Conservation (phyloP, 768 basidiomycete species). For the Leccinum subgranulosum region DNA sequence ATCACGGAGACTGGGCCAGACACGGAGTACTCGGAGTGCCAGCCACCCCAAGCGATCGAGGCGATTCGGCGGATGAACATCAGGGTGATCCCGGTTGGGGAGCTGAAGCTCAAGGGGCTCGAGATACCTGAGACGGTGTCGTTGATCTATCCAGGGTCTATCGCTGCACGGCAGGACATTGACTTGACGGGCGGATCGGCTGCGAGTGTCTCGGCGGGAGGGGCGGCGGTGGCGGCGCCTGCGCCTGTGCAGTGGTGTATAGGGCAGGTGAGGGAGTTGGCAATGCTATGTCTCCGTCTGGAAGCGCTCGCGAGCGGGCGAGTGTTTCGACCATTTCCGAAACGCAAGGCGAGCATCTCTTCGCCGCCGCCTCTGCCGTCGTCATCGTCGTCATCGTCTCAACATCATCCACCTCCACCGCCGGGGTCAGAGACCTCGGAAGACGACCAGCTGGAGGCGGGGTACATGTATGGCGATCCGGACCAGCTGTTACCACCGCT, state of each 20-base stretch:
- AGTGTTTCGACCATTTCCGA: slow-evolving; percentile 48
- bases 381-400: neutral
- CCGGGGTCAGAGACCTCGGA: slow-evolving; percentile 13
- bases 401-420: neutral
- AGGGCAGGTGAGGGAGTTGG: slow-evolving; percentile 73
- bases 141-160: slow-evolving; percentile 72
- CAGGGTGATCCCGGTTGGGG: slow-evolving; percentile 72
- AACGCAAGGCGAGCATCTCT: slow-evolving; percentile 31
- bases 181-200: slow-evolving; percentile 32
- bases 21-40: slow-evolving; percentile 57
- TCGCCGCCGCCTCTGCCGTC: neutral
- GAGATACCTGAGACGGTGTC: slow-evolving; percentile 88
- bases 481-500: slow-evolving; percentile 65
- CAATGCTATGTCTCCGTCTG: slow-evolving; percentile 68
- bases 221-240: slow-evolving; percentile 1
- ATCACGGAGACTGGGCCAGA: slow-evolving; percentile 52
- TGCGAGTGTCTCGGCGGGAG: slow-evolving; percentile 10
- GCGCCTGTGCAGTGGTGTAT: slow-evolving; percentile 53
- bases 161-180: slow-evolving; percentile 69
- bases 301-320: slow-evolving; percentile 70
- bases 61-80: slow-evolving; percentile 73
- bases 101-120: slow-evolving; percentile 90
- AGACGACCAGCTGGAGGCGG: slow-evolving; percentile 26
- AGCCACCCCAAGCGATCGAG: slow-evolving; percentile 62
- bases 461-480: slow-evolving; percentile 56